A percentile compares a stretch with the other conserved stretches of the same genome.
These are phyloP conservation scores for Cystobasidium pallidum DNA, from an alignment of 1,284 basidiomycete genomes.

Conservation along the genomic window DNA sequence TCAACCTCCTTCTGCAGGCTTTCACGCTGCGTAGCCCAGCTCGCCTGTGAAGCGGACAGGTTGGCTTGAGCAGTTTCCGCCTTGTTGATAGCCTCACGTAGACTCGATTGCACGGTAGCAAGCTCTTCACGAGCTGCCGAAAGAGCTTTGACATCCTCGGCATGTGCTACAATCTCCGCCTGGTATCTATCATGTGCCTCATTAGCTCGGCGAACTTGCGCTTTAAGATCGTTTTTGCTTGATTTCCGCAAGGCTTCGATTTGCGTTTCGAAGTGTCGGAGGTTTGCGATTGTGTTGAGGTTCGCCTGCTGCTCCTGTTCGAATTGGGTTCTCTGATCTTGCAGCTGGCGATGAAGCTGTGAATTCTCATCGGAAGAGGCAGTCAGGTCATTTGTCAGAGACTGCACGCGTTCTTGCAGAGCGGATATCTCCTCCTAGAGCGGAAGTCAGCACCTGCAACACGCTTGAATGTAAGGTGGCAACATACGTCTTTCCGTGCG, in stretches of 20 bases:
- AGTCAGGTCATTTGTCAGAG: slow-evolving; percentile 65
- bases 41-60: slow-evolving; percentile 68
- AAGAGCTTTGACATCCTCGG: slow-evolving; percentile 74
- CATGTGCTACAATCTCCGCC: slow-evolving; percentile 78
- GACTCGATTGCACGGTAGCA: slow-evolving; percentile 60
- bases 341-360: slow-evolving; percentile 67
- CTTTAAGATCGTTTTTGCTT: slow-evolving; percentile 67
- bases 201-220: slow-evolving; percentile 72
- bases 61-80: slow-evolving; percentile 76
- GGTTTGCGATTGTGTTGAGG: slow-evolving; percentile 69
- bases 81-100: slow-evolving; percentile 65
- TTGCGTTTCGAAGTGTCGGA: slow-evolving; percentile 54
- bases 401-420: slow-evolving; percentile 67
- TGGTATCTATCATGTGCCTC: slow-evolving; percentile 79
- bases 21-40: slow-evolving; percentile 77
- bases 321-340: slow-evolving; percentile 67
- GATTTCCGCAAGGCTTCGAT: slow-evolving; percentile 66
- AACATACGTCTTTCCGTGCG: slow-evolving; percentile 66
- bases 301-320: slow-evolving; percentile 74
- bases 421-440: slow-evolving; percentile 68
- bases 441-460: neutral
- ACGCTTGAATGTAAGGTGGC: neutral
- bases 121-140: slow-evolving; percentile 70
- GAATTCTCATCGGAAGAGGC: slow-evolving; percentile 63
- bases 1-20: slow-evolving; percentile 74